phyloP scores from a whole-genome alignment of 2,329 filamentous ascomycete species.

The Talaromyces albobiverticillius region DNA sequence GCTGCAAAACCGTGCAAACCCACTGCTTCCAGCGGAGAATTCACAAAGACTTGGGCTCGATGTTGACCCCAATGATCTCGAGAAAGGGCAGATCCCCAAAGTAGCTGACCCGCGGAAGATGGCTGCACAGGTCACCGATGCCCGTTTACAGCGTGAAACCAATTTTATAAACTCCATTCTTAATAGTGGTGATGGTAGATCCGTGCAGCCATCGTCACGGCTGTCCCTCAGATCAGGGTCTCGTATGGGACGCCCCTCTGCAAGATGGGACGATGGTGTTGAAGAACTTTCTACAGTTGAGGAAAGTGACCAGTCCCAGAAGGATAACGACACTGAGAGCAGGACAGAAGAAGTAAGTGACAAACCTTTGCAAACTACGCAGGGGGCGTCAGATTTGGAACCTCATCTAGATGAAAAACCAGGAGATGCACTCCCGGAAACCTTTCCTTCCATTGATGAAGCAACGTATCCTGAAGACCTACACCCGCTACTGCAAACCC shows the following conservation, averaged over 20 bases:
- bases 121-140: slow-evolving; percentile 46
- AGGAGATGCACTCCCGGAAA: slow-evolving; percentile 14
- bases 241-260: slow-evolving; percentile 20
- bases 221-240: slow-evolving; percentile 24
- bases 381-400: slow-evolving; percentile 17
- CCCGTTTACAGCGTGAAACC: slow-evolving; percentile 37
- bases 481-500: slow-evolving; percentile 41
- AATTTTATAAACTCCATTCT: slow-evolving; percentile 37
- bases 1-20: slow-evolving; percentile 26
- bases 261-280: slow-evolving; percentile 12
- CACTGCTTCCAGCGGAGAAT: slow-evolving; percentile 31
- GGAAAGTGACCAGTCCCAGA: slow-evolving; percentile 21
- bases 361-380: slow-evolving; percentile 21
- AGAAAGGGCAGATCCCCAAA: slow-evolving; percentile 41
- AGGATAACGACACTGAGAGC: slow-evolving; percentile 12
- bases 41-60: slow-evolving; percentile 34
- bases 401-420: slow-evolving; percentile 14
- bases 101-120: slow-evolving; percentile 38
- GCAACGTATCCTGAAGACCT: slow-evolving; percentile 41
- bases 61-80: slow-evolving; percentile 41
- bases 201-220: slow-evolving; percentile 16
- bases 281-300: slow-evolving; percentile 24
- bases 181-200: slow-evolving; percentile 26
- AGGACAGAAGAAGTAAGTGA: slow-evolving; percentile 17
- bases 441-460: slow-evolving; percentile 27